Percentiles rank a stretch among this genome's conserved stretches.
phyloP scores from a whole-genome alignment of 129 eudicot species.

The Flaveria bidentis region DNA sequence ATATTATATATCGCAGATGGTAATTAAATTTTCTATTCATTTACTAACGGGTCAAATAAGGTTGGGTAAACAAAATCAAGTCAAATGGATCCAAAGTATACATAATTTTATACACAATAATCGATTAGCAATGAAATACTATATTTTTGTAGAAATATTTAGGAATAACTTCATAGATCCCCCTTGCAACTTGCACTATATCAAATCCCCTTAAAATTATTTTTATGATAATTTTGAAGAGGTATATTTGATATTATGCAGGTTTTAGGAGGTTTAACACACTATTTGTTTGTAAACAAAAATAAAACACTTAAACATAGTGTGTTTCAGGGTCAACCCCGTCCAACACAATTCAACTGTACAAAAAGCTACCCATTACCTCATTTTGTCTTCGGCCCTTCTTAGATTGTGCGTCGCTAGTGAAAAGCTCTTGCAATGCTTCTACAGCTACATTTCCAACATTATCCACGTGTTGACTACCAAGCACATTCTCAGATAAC shows the following conservation, averaged over 20 bases:
- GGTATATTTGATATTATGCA: neutral
- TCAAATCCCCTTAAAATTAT: neutral
- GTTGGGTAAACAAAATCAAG: neutral
- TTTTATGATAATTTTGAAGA: too few relatives aligned
- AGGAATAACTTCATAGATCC: neutral
- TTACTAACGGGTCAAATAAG: neutral
- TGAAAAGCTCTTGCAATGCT: constrained; percentile 92
- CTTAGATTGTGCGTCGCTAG: constrained; percentile 77
- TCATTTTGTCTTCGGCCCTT: constrained; percentile 94
- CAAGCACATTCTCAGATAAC: constrained; percentile 80
- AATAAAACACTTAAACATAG: neutral
- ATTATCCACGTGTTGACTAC: constrained; percentile 57
- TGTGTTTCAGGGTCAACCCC: neutral
- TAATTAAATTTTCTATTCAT: neutral
- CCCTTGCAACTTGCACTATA: neutral
- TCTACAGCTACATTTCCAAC: constrained; percentile 83
- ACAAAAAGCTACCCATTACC: constrained; percentile 32
- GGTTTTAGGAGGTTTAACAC: neutral
- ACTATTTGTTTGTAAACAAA: neutral
- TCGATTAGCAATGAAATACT: neutral
- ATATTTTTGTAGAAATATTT: neutral
- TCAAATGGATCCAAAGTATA: neutral
- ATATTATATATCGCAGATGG: neutral
- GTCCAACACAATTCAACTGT: neutral
- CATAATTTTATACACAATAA: neutral